Evolutionary conservation across 1,284 basidiomycete genomes (phyloP).

Genomic region (Cryptococcus hybrid): DNA sequence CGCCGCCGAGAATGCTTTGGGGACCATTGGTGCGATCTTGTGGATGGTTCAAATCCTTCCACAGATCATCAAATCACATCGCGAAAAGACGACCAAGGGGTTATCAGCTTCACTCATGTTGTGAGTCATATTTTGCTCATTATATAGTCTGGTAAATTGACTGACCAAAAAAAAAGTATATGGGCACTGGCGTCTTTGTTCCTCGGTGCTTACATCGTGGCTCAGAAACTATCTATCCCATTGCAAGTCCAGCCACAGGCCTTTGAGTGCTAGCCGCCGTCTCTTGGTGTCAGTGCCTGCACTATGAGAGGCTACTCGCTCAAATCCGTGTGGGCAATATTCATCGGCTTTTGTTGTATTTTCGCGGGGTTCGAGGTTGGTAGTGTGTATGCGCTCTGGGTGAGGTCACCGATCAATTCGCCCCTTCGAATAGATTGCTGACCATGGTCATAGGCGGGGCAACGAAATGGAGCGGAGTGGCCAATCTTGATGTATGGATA

Average conservation of each 20-base stretch:
- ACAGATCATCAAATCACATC: constrained; percentile 66
- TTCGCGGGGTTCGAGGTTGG: constrained; percentile 62
- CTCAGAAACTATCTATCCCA: constrained; percentile 69
- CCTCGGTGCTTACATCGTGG: constrained; percentile 67
- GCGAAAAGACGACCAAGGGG: constrained; percentile 68
- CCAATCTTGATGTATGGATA: constrained; percentile 66
- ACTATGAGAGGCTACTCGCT: constrained; percentile 55
- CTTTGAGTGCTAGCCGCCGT: constrained; percentile 62
- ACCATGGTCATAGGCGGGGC: constrained; percentile 44
- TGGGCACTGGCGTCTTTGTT: constrained; percentile 66
- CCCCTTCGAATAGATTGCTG: neutral
- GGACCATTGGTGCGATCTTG: constrained; percentile 57
- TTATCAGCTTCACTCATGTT: constrained; percentile 70
- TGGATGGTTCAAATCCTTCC: constrained; percentile 59
- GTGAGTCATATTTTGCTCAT: constrained; percentile 23
- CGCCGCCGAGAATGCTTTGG: constrained; percentile 58
- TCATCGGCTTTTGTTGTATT: constrained; percentile 50
- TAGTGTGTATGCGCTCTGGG: constrained; percentile 60
- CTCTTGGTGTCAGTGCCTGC: constrained; percentile 66
- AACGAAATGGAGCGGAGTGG: constrained; percentile 53
- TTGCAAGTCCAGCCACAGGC: constrained; percentile 68
- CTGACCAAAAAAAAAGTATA: constrained; percentile 36
- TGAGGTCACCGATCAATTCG: constrained; percentile 30
- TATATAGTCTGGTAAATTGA: neutral
- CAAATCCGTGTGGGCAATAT: constrained; percentile 50